phyloP scores from a whole-genome alignment of 495 filamentous ascomycete genomes.

The Aspergillus nanangensis region DNA sequence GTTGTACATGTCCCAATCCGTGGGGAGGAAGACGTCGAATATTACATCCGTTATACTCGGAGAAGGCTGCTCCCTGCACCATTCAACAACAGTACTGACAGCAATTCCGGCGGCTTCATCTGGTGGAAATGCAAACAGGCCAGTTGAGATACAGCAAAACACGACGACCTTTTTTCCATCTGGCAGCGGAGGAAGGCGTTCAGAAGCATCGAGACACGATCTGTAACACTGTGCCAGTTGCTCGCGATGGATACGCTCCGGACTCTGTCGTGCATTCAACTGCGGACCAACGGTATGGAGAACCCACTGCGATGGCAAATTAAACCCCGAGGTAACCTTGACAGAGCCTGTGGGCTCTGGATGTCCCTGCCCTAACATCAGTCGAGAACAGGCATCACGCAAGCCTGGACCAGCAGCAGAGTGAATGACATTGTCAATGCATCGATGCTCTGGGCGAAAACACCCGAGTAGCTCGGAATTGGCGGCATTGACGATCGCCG shows the following conservation, averaged over 20 bases:
- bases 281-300: constrained; percentile 25
- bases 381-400: constrained; percentile 14
- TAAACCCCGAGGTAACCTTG: constrained; percentile 19
- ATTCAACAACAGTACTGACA: constrained; percentile 12
- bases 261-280: constrained; percentile 4
- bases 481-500: constrained; percentile 23
- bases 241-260: not conserved
- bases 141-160: constrained; percentile 25
- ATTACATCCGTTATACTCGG: constrained; percentile 19
- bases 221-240: constrained; percentile 17
- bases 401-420: constrained; percentile 20
- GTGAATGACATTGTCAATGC: constrained; percentile 27
- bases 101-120: constrained; percentile 15
- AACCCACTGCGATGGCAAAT: constrained; percentile 13
- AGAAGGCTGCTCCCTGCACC: constrained; percentile 10
- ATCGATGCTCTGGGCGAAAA: constrained; percentile 20
- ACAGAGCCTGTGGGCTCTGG: constrained; percentile 11
- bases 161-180: constrained; percentile 17
- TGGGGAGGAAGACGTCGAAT: constrained; percentile 18
- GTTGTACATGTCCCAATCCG: constrained; percentile 14
- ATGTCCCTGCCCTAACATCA: constrained; percentile 13
- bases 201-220: constrained; percentile 12
- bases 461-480: constrained; percentile 19
- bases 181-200: constrained; percentile 6
- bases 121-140: constrained; percentile 21